Evolutionary conservation across 2,329 filamentous ascomycete genomes (phyloP).

Genomic region (Xylariaceae sp.): DNA sequence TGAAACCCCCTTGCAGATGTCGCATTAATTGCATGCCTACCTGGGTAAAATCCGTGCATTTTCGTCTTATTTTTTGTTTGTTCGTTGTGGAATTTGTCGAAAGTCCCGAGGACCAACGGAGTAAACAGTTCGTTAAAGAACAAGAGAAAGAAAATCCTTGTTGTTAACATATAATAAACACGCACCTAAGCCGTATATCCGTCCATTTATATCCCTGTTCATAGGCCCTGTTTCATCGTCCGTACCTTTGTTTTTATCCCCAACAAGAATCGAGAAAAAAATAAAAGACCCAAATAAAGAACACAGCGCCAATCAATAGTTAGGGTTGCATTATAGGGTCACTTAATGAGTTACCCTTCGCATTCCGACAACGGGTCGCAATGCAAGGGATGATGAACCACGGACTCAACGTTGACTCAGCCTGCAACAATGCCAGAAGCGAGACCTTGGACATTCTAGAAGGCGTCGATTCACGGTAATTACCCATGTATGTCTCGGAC

Average conservation of each 20-base stretch:
- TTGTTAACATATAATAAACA: too few species aligned
- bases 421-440: neutral
- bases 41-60: too few species aligned
- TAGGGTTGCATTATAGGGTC: neutral
- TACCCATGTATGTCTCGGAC: neutral
- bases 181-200: too few species aligned
- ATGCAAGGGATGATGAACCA: neutral
- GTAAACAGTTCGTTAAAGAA: neutral
- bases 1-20: neutral
- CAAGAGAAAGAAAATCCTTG: too few species aligned
- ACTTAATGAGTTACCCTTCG: neutral
- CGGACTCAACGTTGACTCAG: neutral
- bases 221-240: neutral
- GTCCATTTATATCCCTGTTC: neutral
- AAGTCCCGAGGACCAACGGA: neutral
- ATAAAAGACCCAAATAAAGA: too few species aligned
- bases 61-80: too few species aligned
- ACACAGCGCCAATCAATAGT: neutral
- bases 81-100: too few species aligned
- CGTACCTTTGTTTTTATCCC: neutral
- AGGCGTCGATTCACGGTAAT: too few species aligned
- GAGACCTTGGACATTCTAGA: neutral
- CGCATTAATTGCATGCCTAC: too few species aligned
- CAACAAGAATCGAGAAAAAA: too few species aligned
- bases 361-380: neutral